phyloP scores from a whole-genome alignment of 2,329 filamentous ascomycete genomes.

The Cladosporium cucumerinum region DNA sequence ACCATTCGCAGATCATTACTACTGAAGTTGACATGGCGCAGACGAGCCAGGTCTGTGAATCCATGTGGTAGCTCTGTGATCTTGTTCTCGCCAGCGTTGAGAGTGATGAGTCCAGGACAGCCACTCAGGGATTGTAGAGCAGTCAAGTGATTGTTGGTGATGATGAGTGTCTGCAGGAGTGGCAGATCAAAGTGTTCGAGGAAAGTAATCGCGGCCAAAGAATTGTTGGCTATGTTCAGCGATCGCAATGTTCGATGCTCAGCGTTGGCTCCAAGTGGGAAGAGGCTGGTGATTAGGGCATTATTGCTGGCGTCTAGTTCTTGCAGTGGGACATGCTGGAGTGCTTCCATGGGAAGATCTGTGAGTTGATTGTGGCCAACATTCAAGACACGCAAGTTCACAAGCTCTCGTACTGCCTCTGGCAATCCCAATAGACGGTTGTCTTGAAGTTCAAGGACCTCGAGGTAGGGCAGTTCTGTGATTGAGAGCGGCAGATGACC shows the following conservation, averaged over 20 bases:
- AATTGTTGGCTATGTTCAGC: slow-evolving; percentile 75
- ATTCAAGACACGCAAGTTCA: slow-evolving; percentile 70
- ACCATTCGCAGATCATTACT: slow-evolving; percentile 77
- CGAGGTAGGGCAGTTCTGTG: slow-evolving; percentile 63
- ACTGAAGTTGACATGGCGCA: slow-evolving; percentile 78
- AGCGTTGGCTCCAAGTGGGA: slow-evolving; percentile 51
- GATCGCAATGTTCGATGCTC: slow-evolving; percentile 64
- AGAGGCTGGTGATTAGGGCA: slow-evolving; percentile 67
- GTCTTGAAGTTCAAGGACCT: slow-evolving; percentile 74
- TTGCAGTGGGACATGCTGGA: slow-evolving; percentile 66
- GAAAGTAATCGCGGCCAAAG: slow-evolving; percentile 55
- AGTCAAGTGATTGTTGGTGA: slow-evolving; percentile 78
- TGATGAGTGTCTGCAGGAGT: slow-evolving; percentile 66
- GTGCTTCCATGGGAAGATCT: slow-evolving; percentile 64
- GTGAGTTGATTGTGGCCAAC: slow-evolving; percentile 75
- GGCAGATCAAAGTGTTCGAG: slow-evolving; percentile 60
- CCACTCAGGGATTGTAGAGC: slow-evolving; percentile 68
- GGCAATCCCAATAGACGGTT: slow-evolving; percentile 76
- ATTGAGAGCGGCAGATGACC: slow-evolving; percentile 66
- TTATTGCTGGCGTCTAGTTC: slow-evolving; percentile 78
- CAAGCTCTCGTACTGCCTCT: slow-evolving; percentile 62
- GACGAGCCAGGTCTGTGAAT: slow-evolving; percentile 62
- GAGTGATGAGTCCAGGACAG: slow-evolving; percentile 69
- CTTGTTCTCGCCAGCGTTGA: slow-evolving; percentile 79
- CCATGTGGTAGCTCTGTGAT: slow-evolving; percentile 73